Conservation (phyloP, 768 basidiomycete species). For the Pisolithus orientalis region DNA sequence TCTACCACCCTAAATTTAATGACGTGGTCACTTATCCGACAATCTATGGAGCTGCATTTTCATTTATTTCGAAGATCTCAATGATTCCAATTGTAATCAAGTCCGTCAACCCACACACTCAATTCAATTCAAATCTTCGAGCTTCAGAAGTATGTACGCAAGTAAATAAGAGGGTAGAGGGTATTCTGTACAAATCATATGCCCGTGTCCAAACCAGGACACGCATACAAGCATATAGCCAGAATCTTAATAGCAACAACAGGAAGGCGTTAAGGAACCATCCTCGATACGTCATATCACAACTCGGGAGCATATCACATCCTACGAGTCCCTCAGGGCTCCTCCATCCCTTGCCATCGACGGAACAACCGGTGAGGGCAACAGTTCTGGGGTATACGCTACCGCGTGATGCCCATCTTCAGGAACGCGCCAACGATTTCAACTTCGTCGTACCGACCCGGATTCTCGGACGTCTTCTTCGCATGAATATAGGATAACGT, state of each 20-base stretch:
- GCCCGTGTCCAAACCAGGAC: no score
- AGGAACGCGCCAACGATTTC: constrained; percentile 82
- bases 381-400: constrained; percentile 10
- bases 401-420: constrained; percentile 80
- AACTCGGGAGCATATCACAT: background rate
- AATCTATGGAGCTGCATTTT: no score
- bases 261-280: background rate
- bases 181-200: background rate
- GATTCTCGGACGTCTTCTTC: constrained; percentile 46
- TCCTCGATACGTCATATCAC: background rate
- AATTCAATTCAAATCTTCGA: background rate
- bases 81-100: background rate
- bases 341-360: background rate
- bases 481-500: constrained; percentile 77
- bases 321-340: no score
- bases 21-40: no score
- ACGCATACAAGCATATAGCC: background rate
- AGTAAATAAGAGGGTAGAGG: background rate
- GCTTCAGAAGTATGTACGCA: background rate
- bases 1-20: no score
- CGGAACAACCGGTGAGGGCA: background rate
- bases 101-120: background rate
- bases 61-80: no score
- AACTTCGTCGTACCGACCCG: constrained; percentile 72
- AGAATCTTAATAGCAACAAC: background rate